Evolutionary conservation across 352 stramenopile genomes (phyloP).

Genomic region (Globisporangium paddicum): DNA sequence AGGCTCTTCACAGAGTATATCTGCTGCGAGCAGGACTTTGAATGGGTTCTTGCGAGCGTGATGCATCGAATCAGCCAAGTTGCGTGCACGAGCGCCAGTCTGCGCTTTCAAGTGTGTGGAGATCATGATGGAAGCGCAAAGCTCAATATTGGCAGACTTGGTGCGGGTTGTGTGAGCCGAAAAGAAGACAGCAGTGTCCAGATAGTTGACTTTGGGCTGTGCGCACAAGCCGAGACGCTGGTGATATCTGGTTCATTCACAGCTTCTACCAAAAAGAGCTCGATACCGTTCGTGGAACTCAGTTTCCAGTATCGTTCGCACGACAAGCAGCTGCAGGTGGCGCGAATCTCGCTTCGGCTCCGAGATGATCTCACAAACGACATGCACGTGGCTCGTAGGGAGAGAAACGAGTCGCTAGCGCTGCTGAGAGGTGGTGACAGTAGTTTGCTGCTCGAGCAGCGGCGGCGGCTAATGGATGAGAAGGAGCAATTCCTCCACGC

Average conservation of each 20-base stretch:
- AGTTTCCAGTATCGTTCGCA: slow-evolving; percentile 11
- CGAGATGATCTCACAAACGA: slow-evolving; percentile 22
- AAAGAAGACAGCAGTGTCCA: neutral
- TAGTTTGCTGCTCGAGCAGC: slow-evolving; percentile 23
- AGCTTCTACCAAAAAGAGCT: neutral
- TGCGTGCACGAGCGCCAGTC: slow-evolving; percentile 5
- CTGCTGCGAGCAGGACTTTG: slow-evolving; percentile 10
- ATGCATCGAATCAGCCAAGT: slow-evolving; percentile 9
- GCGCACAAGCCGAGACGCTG: slow-evolving; percentile 7
- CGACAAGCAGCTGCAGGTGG: slow-evolving; percentile 9
- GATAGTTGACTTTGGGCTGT: slow-evolving; percentile 11
- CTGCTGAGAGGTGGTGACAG: slow-evolving; percentile 13
- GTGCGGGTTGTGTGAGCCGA: neutral
- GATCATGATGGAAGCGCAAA: neutral
- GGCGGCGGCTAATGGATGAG: slow-evolving; percentile 24
- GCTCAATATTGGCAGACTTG: slow-evolving; percentile 2
- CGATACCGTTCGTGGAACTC: slow-evolving; percentile 8
- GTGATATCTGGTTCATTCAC: slow-evolving; percentile 10
- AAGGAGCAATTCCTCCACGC: slow-evolving; percentile 21
- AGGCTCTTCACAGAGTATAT: slow-evolving; percentile 13
- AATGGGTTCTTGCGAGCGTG: slow-evolving; percentile 13
- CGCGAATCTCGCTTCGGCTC: slow-evolving; percentile 10
- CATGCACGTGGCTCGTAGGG: slow-evolving; percentile 20
- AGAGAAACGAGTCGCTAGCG: slow-evolving; percentile 16
- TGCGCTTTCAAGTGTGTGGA: slow-evolving; percentile 2